Evolutionary conservation across 2,329 filamentous ascomycete genomes (phyloP), one percentile per base, ranked within the genome.

Genomic region (Aaosphaeria pasadenensis): DNA sequence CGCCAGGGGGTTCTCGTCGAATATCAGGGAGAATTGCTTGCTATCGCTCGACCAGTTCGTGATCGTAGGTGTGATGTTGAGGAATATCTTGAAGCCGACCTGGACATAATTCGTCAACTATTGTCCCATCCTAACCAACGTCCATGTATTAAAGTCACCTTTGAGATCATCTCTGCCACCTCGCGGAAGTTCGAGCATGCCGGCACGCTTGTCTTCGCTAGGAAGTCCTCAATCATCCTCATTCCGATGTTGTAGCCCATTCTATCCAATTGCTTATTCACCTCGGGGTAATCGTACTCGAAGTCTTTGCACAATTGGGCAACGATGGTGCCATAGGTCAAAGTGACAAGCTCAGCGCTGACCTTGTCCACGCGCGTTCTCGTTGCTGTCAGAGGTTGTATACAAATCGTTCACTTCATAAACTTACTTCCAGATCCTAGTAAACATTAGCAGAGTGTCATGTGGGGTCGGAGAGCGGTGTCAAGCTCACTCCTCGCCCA

Each of bases 211-310:
- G 91, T 94, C 72, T 96, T 97, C 62, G 94, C 94, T 13, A 99
- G 84, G 65, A 96, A 99, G 73, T 99, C 94, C 63, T 99, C 94
- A 59, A 99, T 96, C 57, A 99, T 75, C 35, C 94, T 88, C 65
- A 97, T 79, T 30, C 94, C 94, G 56, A 99, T 99, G 65, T 97
- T 97, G 76, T 97, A 96, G 47, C 94, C 94, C 94, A 99, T 99
- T 75, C 92, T 95, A 69, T 99, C 94, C 40, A 99, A 81, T 71
- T 99, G 94, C 71, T 92, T 91, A 76, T 99, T 99, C 68, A 99
- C 92, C 70, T 97, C 91, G 44, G 83, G 78, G 69, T 99, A 99
- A 74, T 97, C 90, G 62, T 84, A 86, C 61, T 96, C 91, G 69
- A 92, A 96, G 76, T 99, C 94, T 71, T 92, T 92, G 77, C 92